These are phyloP conservation scores for Gamarada debralockiae DNA, from an alignment of 495 filamentous ascomycete species.

Conservation along the genomic window DNA sequence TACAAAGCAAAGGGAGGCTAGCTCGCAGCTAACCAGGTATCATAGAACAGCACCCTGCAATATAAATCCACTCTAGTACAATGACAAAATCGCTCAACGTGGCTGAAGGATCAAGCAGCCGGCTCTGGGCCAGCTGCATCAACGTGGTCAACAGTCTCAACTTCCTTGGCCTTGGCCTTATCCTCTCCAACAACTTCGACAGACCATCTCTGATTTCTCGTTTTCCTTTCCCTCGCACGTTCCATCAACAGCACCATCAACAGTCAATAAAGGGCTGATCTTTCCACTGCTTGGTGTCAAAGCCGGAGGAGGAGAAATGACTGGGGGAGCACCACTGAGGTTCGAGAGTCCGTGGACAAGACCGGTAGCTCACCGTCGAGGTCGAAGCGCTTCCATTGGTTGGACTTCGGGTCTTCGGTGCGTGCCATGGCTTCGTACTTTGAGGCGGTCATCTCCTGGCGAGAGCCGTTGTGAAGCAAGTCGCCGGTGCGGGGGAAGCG, in stretches of 20 bases:
- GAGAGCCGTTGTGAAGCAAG: slow-evolving; percentile 17
- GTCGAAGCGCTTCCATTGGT: slow-evolving; percentile 20
- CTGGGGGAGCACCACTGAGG: slow-evolving; percentile 5
- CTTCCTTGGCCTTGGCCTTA: neutral
- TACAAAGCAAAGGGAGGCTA: too few species aligned
- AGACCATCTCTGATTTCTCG: neutral
- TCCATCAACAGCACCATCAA: neutral
- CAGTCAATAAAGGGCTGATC: neutral
- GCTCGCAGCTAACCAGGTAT: too few species aligned
- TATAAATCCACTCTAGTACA: too few species aligned
- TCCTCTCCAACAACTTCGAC: neutral
- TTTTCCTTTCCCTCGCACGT: neutral
- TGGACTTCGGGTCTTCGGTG: slow-evolving; percentile 5
- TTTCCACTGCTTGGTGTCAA: neutral
- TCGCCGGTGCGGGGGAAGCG: slow-evolving; percentile 18
- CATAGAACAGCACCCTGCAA: too few species aligned
- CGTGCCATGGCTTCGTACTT: slow-evolving; percentile 27
- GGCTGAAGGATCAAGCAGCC: too few species aligned
- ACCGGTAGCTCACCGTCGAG: slow-evolving; percentile 6
- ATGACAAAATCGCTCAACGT: too few species aligned
- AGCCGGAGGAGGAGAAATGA: neutral
- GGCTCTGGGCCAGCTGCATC: too few species aligned
- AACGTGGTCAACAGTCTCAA: neutral
- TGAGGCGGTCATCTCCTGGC: slow-evolving; percentile 23
- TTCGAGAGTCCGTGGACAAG: slow-evolving; percentile 7